A percentile compares a stretch with the other conserved stretches of the same genome.
phyloP scores from a whole-genome alignment of 2,329 filamentous ascomycete genomes.

The Chaetomiaceae sp. region DNA sequence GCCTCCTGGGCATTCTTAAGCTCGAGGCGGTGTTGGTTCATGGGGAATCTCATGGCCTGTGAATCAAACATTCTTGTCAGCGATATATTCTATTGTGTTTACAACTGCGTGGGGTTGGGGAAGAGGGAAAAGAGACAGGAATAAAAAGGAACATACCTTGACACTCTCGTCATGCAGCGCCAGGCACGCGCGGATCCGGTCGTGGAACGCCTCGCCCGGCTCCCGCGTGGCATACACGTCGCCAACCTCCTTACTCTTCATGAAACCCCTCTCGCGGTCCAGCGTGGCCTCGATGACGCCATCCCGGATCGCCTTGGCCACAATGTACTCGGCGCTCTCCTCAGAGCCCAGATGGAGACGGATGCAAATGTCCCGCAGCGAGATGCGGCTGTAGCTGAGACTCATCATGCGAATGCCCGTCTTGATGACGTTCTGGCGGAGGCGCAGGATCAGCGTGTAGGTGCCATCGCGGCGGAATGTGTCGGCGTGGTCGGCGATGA shows the following conservation, averaged over 20 bases:
- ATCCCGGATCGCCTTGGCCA: constrained; percentile 95
- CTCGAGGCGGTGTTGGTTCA: constrained; percentile 97
- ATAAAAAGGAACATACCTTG: constrained; percentile 59
- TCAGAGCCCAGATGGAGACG: constrained; percentile 89
- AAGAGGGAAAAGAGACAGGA: not conserved
- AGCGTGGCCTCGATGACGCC: constrained; percentile 94
- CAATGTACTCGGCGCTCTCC: constrained; percentile 98
- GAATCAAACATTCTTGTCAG: not conserved
- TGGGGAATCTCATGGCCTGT: constrained; percentile 96
- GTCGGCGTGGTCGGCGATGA: constrained; percentile 73
- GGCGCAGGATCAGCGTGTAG: constrained; percentile 88
- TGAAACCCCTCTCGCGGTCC: constrained; percentile 91
- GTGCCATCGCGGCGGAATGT: constrained; percentile 91
- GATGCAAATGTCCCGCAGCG: constrained; percentile 93
- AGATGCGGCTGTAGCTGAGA: constrained; percentile 94
- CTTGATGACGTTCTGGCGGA: constrained; percentile 98
- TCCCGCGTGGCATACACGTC: constrained; percentile 96
- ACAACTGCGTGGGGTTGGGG: no score
- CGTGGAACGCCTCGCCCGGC: constrained; percentile 95
- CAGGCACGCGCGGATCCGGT: constrained; percentile 88
- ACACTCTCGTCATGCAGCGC: constrained; percentile 95
- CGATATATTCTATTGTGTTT: no score
- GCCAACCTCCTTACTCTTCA: constrained; percentile 96
- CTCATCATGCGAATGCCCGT: constrained; percentile 99
- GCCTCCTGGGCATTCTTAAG: constrained; percentile 98